Conservation (phyloP, 2,329 filamentous ascomycete genomes). For the Microdochium nivale region DNA sequence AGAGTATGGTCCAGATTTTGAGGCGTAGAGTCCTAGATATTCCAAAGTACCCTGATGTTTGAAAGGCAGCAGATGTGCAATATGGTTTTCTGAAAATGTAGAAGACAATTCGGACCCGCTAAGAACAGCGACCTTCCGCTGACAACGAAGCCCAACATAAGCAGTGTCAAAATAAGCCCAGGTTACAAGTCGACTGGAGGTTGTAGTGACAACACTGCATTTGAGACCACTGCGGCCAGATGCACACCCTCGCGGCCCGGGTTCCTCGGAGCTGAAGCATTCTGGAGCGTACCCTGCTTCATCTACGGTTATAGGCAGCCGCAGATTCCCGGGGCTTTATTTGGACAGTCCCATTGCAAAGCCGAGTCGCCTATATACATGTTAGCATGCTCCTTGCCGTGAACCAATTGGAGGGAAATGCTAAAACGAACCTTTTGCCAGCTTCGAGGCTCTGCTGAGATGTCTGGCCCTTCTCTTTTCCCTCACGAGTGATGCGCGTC, state of each 20-base stretch:
- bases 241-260: no score
- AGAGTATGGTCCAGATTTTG: slow-evolving; percentile 50
- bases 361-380: not conserved
- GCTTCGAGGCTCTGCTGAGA: slow-evolving; percentile 40
- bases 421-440: slow-evolving; percentile 29
- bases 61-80: not conserved
- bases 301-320: no score
- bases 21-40: slow-evolving; percentile 17
- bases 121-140: not conserved
- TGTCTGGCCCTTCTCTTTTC: slow-evolving; percentile 47
- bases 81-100: not conserved
- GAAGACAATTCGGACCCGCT: not conserved
- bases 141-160: no score
- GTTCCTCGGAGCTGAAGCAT: no score
- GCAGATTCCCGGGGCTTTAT: no score
- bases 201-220: no score
- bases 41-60: not conserved
- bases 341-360: not conserved
- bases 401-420: not conserved
- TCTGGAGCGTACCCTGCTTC: no score
- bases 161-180: no score
- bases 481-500: slow-evolving; percentile 50
- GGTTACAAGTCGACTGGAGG: no score
- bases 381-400: not conserved
- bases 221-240: no score